Conservation (phyloP, 139 green algal genomes). For the Tetradesmus obliquus region DNA sequence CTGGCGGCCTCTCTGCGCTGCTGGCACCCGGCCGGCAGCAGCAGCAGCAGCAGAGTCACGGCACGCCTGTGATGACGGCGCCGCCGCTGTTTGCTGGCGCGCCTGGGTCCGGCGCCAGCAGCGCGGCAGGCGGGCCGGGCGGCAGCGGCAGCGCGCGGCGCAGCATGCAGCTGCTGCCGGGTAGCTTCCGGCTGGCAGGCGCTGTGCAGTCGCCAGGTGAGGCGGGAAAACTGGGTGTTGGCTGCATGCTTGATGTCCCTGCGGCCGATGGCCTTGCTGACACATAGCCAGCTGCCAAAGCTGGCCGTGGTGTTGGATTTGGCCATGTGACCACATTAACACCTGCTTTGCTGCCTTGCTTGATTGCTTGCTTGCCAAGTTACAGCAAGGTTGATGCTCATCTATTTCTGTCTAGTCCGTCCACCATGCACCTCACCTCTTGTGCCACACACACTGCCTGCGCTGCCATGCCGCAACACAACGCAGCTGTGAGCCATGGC, state of each 20-base stretch:
- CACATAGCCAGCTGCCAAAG: too few relatives aligned
- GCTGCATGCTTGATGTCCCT: too few relatives aligned
- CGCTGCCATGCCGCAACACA: not conserved
- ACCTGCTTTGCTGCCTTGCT: too few relatives aligned
- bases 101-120: not conserved
- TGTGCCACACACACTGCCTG: not conserved
- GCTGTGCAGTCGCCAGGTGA: constrained; percentile 15
- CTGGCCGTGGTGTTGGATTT: too few relatives aligned
- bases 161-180: constrained; percentile 37
- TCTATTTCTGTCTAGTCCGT: too few relatives aligned
- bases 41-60: constrained; percentile 14
- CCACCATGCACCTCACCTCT: not conserved
- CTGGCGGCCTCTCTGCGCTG: not conserved
- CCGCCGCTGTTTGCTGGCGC: not conserved
- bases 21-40: not conserved
- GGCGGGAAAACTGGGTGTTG: not conserved
- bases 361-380: too few relatives aligned
- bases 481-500: constrained; percentile 25
- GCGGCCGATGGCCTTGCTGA: too few relatives aligned
- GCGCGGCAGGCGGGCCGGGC: not conserved
- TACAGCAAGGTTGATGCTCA: too few relatives aligned
- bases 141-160: not conserved
- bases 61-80: not conserved
- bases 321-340: too few relatives aligned
- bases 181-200: constrained; percentile 3